Evolutionary conservation across 805 yeast species (phyloP).

Genomic region (Isabelozyma gotoi): DNA sequence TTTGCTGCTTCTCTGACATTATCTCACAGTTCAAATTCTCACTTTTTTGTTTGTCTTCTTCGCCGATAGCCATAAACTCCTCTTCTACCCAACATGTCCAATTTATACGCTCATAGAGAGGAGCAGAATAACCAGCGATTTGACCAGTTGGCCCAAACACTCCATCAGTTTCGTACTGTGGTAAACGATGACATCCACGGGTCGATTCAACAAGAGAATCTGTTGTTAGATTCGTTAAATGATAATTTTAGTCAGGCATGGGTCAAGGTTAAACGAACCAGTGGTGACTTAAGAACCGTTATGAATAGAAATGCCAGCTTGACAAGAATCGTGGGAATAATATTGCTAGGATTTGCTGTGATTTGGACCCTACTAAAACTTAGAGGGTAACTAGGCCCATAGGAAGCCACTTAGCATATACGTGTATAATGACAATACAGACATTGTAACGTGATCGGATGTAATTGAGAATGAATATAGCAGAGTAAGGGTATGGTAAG

Average conservation of each 20-base stretch:
- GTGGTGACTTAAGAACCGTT: conserved; percentile 39
- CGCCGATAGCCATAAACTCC: neutral
- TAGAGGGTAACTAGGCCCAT: neutral
- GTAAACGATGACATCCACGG: conserved; percentile 44
- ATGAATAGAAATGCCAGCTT: conserved; percentile 43
- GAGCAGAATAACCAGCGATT: conserved; percentile 42
- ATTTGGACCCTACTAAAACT: conserved; percentile 38
- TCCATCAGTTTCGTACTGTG: conserved; percentile 41
- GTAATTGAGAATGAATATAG: no score
- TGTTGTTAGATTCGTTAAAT: conserved; percentile 35
- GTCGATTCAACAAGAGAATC: conserved; percentile 38
- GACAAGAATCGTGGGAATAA: conserved; percentile 34
- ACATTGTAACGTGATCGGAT: no score
- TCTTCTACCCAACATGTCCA: neutral
- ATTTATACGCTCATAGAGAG: conserved; percentile 40
- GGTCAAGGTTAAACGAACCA: conserved; percentile 38
- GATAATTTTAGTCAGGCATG: conserved; percentile 39
- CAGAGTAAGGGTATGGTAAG: no score
- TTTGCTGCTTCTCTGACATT: no score
- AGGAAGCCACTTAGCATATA: no score
- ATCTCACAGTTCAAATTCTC: no score
- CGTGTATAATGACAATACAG: no score
- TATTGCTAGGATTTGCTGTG: conserved; percentile 32
- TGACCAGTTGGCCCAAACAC: conserved; percentile 42
- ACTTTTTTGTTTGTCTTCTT: neutral